A percentile compares a stretch with the other conserved stretches of the same genome.
Evolutionary conservation across 345 rosid genomes (phyloP).

Genomic region (Sapria himalayana): DNA sequence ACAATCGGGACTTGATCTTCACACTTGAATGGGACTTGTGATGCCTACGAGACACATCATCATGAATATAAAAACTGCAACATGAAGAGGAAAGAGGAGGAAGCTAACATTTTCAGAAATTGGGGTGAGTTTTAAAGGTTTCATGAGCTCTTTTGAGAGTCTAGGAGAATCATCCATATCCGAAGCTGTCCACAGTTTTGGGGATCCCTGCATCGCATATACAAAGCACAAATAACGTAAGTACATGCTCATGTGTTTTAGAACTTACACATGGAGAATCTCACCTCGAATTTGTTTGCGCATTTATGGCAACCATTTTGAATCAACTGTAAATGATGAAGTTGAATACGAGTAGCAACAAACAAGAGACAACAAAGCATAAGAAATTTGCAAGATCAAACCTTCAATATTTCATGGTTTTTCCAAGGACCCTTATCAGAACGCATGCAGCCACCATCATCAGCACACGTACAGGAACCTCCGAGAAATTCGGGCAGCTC

Average conservation of each 20-base stretch:
- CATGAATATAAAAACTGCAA: too few relatives aligned
- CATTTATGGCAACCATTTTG: constrained; percentile 55
- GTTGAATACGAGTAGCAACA: not conserved
- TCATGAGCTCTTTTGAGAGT: constrained; percentile 5
- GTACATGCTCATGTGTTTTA: too few relatives aligned
- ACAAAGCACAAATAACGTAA: too few relatives aligned
- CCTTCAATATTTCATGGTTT: constrained; percentile 52
- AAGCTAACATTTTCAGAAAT: constrained; percentile 20
- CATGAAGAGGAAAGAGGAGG: not conserved
- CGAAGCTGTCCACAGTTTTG: constrained; percentile 12
- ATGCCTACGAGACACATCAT: too few relatives aligned
- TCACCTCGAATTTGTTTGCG: constrained; percentile 14
- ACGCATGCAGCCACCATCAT: constrained; percentile 67
- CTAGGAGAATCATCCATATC: constrained; percentile 5
- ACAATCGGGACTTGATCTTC: constrained; percentile 15
- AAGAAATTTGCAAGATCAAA: constrained; percentile 6
- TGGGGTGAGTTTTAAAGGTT: constrained; percentile 13
- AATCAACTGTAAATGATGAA: constrained; percentile 30
- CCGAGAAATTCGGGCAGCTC: constrained; percentile 86
- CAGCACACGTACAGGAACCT: constrained; percentile 78
- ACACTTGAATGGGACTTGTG: constrained; percentile 12
- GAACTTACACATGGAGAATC: too few relatives aligned
- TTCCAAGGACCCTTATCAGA: constrained; percentile 98
- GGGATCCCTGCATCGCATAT: constrained; percentile 30
- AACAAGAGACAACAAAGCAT: not conserved